phyloP scores from a whole-genome alignment of 202 grass and related monocot genomes.

The Hordeum pubiflorum region DNA sequence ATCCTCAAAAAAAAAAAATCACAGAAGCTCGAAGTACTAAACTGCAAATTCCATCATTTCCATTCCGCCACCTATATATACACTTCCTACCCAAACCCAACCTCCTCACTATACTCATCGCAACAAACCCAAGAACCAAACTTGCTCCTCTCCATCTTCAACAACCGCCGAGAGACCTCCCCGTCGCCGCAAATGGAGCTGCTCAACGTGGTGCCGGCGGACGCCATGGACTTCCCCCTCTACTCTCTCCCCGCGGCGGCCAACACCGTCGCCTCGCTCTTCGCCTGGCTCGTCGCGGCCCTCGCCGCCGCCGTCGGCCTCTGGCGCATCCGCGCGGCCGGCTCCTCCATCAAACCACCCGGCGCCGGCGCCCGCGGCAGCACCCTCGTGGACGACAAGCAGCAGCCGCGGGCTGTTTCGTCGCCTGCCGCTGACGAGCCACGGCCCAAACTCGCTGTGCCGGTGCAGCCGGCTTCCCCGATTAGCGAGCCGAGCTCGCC shows the following conservation, averaged over 20 bases:
- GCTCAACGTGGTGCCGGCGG: slow-evolving; percentile 49
- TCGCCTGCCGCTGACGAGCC: neutral
- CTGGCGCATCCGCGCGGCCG: slow-evolving; percentile 50
- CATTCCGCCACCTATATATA: slow-evolving; percentile 17
- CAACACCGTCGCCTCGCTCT: slow-evolving; percentile 32
- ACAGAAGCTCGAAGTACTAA: neutral
- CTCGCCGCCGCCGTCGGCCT: slow-evolving; percentile 64
- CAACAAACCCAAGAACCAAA: neutral
- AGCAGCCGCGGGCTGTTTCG: neutral
- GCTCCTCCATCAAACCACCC: slow-evolving; percentile 9
- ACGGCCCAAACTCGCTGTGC: neutral
- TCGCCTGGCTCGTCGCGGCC: slow-evolving; percentile 48
- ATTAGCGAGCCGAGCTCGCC: slow-evolving; percentile 32
- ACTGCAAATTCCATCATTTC: neutral
- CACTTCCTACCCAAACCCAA: slow-evolving; percentile 22
- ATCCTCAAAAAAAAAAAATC: neutral
- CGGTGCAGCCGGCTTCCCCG: neutral
- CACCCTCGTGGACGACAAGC: neutral
- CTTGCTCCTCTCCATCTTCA: neutral
- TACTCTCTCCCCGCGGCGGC: slow-evolving; percentile 44
- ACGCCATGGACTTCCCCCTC: slow-evolving; percentile 44
- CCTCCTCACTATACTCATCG: slow-evolving; percentile 7
- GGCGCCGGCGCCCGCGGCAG: neutral
- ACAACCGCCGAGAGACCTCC: slow-evolving; percentile 1
- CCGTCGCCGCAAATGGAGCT: slow-evolving; percentile 48